Base-by-base conservation (phyloP, 2,329 filamentous ascomycete genomes). In the Penicillium vulpinum region DNA sequence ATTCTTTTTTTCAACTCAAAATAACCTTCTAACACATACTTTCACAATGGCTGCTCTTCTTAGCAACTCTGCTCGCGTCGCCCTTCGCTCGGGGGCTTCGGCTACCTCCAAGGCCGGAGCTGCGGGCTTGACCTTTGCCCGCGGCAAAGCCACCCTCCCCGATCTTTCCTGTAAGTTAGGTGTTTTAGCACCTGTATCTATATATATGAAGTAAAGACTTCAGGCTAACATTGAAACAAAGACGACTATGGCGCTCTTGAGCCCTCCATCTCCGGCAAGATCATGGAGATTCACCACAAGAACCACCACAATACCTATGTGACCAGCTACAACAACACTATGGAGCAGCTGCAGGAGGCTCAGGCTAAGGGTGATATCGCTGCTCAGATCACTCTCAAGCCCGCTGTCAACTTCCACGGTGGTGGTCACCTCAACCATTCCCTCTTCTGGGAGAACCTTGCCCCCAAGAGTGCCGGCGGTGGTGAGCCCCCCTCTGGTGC, bases 171-270 rank as follows among this genome's bases (percentile, higher is more conserved):
- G 88, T 91, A 82, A 62, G 84, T 73, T 33, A n/a, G 31, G 26
- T 51, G 21, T 33, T 31, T 28, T 29, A 18, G 18, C 9, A 18
- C 8, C 33, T 18, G 1, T 46, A 35, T 18, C 10, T 16, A 35
- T 13, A n/a, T 22, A 16, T 8, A 21, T 6, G 5, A 1, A 11
- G 4, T 21, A n/a, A 33, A 51, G 5, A 1, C 1, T 2, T 26
- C 26, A 22, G 21, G 44, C 58, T 65, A 45, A 64, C 44, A 24
- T 31, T 16, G 11, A 35, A 31, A 26, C 16, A 13, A 65, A 96
- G 93, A 97, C 75, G 94, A 97, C 83, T 99, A 97, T 77, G 91
- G 89, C 73, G 94, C 92, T 51, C 91, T 99, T 69, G 94, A 99
- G 81, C 85, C 85, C 65, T 77, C 83, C 73, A 84, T 96, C 80